Percentiles rank a stretch among this genome's conserved stretches.
Evolutionary conservation across 352 stramenopile genomes (phyloP).

Genomic region (Globisporangium cederbergense): DNA sequence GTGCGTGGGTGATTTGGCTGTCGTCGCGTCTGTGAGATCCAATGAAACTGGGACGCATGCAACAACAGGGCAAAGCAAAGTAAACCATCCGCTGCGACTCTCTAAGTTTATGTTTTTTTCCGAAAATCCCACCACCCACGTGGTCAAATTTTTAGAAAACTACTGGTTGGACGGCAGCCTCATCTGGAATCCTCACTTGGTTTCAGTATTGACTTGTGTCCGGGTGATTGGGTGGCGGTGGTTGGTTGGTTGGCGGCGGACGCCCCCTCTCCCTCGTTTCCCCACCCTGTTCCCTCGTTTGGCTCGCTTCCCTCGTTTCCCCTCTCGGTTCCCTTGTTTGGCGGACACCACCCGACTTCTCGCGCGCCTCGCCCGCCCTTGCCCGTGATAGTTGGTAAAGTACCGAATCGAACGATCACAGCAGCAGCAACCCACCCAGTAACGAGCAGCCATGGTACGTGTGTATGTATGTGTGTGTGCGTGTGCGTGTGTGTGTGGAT

Average conservation of each 20-base stretch:
- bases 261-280: conserved; percentile 34
- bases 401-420: conserved; percentile 21
- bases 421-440: not conserved
- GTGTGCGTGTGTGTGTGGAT: conserved; percentile 13
- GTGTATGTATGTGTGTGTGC: not conserved
- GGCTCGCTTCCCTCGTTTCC: not conserved
- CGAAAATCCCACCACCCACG: conserved; percentile 13
- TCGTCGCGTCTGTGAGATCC: not conserved
- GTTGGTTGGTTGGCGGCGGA: conserved; percentile 39
- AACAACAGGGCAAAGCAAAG: not conserved
- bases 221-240: not conserved
- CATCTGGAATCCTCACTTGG: conserved; percentile 15
- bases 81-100: not conserved
- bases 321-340: not conserved
- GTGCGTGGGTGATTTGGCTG: not conserved
- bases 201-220: conserved; percentile 21
- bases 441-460: conserved; percentile 22
- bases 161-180: conserved; percentile 19
- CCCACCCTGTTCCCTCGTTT: not conserved
- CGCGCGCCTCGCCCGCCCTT: not conserved
- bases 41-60: not conserved
- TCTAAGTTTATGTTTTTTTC: conserved; percentile 12
- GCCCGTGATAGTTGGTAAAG: conserved; percentile 22
- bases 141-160: conserved; percentile 11
- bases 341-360: conserved; percentile 1